Evolutionary conservation across 495 filamentous ascomycete genomes (phyloP).

Genomic region (Podospora sp.): DNA sequence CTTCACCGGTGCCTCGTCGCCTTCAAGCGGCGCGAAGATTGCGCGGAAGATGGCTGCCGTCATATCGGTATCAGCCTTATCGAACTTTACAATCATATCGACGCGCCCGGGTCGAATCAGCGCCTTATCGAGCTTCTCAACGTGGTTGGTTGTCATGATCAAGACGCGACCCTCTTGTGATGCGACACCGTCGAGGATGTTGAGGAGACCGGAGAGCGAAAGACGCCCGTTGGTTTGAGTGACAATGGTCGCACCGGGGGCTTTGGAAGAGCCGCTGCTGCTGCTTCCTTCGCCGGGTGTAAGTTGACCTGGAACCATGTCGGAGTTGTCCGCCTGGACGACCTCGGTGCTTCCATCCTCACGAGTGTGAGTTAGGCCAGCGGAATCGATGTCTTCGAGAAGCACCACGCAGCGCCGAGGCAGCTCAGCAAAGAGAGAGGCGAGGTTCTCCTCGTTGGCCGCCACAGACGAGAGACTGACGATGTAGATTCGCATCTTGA

Average conservation of each 20-base stretch:
- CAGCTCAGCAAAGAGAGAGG: constrained; percentile 67
- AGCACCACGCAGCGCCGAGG: constrained; percentile 70
- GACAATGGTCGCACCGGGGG: not conserved
- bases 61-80: constrained; percentile 53
- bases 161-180: constrained; percentile 75
- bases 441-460: constrained; percentile 72
- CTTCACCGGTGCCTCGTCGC: constrained; percentile 38
- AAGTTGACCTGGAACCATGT: constrained; percentile 36
- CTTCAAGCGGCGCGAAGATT: constrained; percentile 51
- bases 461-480: constrained; percentile 64
- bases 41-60: constrained; percentile 48
- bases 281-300: constrained; percentile 28
- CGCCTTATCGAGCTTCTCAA: constrained; percentile 73
- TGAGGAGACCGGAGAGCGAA: constrained; percentile 74
- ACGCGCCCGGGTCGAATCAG: constrained; percentile 77
- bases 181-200: constrained; percentile 80
- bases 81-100: constrained; percentile 72
- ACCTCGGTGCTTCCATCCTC: constrained; percentile 57
- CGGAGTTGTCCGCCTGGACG: constrained; percentile 31
- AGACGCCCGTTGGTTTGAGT: constrained; percentile 43
- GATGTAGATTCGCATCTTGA: constrained; percentile 71
- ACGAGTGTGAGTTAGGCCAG: constrained; percentile 66
- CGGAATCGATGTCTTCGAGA: constrained; percentile 74
- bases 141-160: constrained; percentile 85
- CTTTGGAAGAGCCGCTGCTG: constrained; percentile 2